Base-by-base conservation (phyloP, 441 rosid species). In the Pelargonium cotyledonis region DNA sequence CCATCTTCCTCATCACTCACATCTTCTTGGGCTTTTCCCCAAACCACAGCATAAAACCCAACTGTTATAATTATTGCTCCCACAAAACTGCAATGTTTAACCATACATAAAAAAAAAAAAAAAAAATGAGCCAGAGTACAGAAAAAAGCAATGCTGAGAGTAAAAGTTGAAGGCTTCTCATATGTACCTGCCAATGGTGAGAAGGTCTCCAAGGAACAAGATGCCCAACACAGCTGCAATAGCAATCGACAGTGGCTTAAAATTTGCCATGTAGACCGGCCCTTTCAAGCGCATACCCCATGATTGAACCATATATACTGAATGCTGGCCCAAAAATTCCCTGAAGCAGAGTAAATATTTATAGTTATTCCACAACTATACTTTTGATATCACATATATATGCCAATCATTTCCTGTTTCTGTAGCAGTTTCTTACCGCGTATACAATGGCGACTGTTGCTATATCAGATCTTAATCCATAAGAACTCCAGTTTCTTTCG, bases 21-120 rank as follows among this genome's bases (percentile, higher is more conserved):
- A 46, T 80, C 92, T 71, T 88, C 93, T 68, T 85, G 88, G 3
- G 82, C 75, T 81, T 92, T 92, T 2, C 96, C 95, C 98, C 92
- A 87, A 87, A 87, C 84, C 5, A 89, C 91, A 1, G 83, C 87
- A 57, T 89, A 90, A 65, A 89, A 92, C 44, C 96, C 94, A 1
- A 85, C 16, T 0, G 98, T 80, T 75, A 90, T 89, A 38, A 85
- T 75, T 0, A 81, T 80, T 63, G 95, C 94, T 47, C 95, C 94
- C 0, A 88, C 75, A 11, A 86, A n/a, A n/a, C n/a, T n/a, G n/a
- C n/a, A n/a, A n/a, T n/a, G n/a, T n/a, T n/a, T n/a, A n/a, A n/a
- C n/a, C n/a, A n/a, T n/a, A n/a, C n/a, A n/a, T n/a, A n/a, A n/a
- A n/a, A n/a, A n/a, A n/a, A n/a, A n/a, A n/a, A n/a, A n/a, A 12